Evolutionary conservation across 495 filamentous ascomycete genomes (phyloP), one percentile per base, ranked within the genome.

Genomic region (Cercophora sp.): DNA sequence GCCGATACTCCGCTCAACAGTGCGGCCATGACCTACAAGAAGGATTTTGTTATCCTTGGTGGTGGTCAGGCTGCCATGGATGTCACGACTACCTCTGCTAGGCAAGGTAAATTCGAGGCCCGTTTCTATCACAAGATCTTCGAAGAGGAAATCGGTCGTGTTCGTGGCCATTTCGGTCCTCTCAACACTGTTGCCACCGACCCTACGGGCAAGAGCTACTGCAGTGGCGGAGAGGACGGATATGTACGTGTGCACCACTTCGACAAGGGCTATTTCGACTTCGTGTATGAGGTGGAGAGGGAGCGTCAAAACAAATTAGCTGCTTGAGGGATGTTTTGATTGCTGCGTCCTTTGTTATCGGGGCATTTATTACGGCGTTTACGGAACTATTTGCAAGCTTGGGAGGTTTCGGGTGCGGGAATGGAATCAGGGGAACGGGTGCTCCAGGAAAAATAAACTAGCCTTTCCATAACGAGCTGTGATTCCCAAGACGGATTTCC

Each of bases 81-180:
- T 70, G 93, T 98, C 69, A 98, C 93, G n/a, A 94, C 88, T 15
- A 98, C 93, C 34, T 85, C 85, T 23, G 83, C 88, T 9, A 81
- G 93, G 42, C 93, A 97, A 72, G 93, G 93, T 70, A 96, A 96
- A 73, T 98, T 98, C 78, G 93, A 98, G 70, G 94, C 93, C 20
- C 82, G 93, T 45, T 96, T 98, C 79, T 98, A 95, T 79, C 93
- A 98, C 82, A 96, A 92, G 78, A 83, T 98, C 62, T 96, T 98
- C 70, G 90, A 95, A 72, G 92, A 96, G 68, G 93, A 98, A 79
- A 94, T 96, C 67, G 94, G 93, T 56, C 83, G 93, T 70, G 93
- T 98, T 57, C 79, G 89, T 60, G 93, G 93, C 40, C 93, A 98
- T 72, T 98, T 98, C 73, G 93, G 93, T 68, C 92, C 91, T 45